phyloP scores from a whole-genome alignment of 805 yeast species.

The Jamesozyma lodderae region DNA sequence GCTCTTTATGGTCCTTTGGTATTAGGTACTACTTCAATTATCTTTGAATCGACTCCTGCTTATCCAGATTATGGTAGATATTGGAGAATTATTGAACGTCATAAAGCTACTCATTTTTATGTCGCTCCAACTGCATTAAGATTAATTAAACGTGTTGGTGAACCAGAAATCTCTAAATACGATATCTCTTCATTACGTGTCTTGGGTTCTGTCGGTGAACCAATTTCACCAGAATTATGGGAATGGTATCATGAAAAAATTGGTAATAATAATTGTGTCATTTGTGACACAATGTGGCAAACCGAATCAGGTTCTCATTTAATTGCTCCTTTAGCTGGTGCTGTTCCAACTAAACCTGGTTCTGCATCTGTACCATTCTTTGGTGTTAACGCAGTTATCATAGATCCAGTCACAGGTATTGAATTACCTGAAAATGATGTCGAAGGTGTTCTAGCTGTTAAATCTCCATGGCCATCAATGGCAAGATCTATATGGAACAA shows the following conservation, averaged over 20 bases:
- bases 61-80: conserved; percentile 91
- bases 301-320: conserved; percentile 96
- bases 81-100: conserved; percentile 89
- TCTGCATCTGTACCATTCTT: conserved; percentile 95
- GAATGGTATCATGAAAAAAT: conserved; percentile 93
- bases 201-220: conserved; percentile 97
- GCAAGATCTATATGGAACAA: conserved; percentile 91
- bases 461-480: conserved; percentile 96
- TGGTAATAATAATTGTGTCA: conserved; percentile 83
- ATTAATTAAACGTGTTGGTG: conserved; percentile 83
- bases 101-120: conserved; percentile 90
- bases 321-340: conserved; percentile 91
- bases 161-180: conserved; percentile 66
- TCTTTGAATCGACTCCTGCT: conserved; percentile 96
- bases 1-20: conserved; percentile 89
- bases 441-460: conserved; percentile 91
- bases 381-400: conserved; percentile 82
- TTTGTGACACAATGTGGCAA: conserved; percentile 97
- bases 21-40: conserved; percentile 82
- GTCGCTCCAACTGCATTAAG: conserved; percentile 98
- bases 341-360: conserved; percentile 92
- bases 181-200: conserved; percentile 83
- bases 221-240: conserved; percentile 97
- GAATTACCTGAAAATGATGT: conserved; percentile 82
- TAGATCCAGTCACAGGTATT: conserved; percentile 87